Conservation (phyloP, 345 rosid genomes). For the Atalantia buxifolia region DNA sequence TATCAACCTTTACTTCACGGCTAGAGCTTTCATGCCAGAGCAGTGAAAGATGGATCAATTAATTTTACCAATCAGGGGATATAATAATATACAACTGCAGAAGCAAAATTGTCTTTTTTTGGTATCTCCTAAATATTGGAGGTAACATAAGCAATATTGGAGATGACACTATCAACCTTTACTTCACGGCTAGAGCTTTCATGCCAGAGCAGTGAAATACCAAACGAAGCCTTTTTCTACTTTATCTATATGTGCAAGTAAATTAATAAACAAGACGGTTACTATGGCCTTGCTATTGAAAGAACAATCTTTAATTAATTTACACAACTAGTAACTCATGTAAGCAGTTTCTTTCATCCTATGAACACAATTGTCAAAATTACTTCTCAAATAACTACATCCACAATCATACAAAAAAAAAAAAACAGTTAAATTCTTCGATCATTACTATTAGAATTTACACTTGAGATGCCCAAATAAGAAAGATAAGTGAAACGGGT, state of each 20-base stretch:
- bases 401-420: background rate
- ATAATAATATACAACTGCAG: background rate
- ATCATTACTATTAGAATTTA: background rate
- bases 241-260: background rate
- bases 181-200: too few species aligned
- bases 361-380: background rate
- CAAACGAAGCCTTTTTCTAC: too few species aligned
- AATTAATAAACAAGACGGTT: background rate
- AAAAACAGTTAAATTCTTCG: background rate
- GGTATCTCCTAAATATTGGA: too few species aligned
- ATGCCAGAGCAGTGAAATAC: too few species aligned
- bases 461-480: background rate
- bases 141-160: too few species aligned
- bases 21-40: too few species aligned
- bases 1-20: too few species aligned
- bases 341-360: background rate
- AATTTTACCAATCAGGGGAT: background rate
- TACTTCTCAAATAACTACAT: too few species aligned
- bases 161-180: too few species aligned
- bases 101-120: background rate
- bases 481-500: conserved; percentile 3
- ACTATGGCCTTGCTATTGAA: background rate
- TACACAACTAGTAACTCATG: background rate
- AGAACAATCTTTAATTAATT: background rate
- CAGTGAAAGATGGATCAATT: conserved; percentile 3